These are phyloP conservation scores for Cavenderia fasciculata DNA, from an alignment of 78 protist genomes.

Conservation along the genomic window DNA sequence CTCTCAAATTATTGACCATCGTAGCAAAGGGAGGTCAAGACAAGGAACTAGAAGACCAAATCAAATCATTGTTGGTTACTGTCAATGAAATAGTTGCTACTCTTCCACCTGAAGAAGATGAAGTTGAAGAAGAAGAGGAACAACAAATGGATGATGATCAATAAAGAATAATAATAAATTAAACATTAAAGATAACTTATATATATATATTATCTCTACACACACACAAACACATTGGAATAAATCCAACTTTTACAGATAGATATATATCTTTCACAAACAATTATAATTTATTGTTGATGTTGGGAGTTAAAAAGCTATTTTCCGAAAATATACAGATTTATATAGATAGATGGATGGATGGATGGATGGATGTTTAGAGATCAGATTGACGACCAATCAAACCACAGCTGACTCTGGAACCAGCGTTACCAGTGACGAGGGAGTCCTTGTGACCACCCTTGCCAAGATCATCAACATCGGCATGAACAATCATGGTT, in stretches of 20 bases:
- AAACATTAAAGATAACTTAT: too few relatives aligned
- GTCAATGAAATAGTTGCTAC: neutral
- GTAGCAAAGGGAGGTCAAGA: neutral
- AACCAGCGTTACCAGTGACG: conserved; percentile 94
- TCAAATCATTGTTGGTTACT: neutral
- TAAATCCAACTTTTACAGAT: too few relatives aligned
- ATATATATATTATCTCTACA: too few relatives aligned
- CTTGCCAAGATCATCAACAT: conserved; percentile 89
- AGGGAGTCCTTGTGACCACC: conserved; percentile 84
- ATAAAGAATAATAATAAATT: too few relatives aligned
- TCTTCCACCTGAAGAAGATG: neutral
- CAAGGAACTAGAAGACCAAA: conserved; percentile 11
- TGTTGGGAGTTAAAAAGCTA: too few relatives aligned
- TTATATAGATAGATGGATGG: too few relatives aligned
- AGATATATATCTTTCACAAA: too few relatives aligned
- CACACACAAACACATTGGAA: too few relatives aligned
- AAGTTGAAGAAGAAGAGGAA: neutral
- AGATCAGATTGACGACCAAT: too few relatives aligned
- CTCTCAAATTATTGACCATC: conserved; percentile 21
- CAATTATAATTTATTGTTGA: too few relatives aligned
- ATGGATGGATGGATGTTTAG: too few relatives aligned
- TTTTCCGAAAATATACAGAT: too few relatives aligned
- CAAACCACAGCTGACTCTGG: neutral
- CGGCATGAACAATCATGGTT: conserved; percentile 81
- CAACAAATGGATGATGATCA: neutral